Percentiles rank a stretch among this genome's conserved stretches.
Conservation (phyloP, 2,329 filamentous ascomycete species). For the Fonsecaea pedrosoi region DNA sequence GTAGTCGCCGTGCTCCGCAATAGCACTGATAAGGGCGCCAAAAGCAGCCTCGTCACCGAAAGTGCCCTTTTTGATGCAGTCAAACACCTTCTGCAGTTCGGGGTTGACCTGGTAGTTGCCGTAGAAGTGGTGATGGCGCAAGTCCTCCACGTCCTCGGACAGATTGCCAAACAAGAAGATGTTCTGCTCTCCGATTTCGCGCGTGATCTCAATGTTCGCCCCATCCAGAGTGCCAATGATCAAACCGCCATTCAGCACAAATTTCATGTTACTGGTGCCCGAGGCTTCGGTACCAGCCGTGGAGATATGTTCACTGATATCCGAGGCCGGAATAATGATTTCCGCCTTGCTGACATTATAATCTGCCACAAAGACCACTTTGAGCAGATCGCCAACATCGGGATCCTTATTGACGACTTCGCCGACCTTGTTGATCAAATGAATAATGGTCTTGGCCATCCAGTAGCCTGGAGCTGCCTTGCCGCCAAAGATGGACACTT, state of each 20-base stretch:
- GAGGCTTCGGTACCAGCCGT: conserved; percentile 90
- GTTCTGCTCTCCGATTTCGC: conserved; percentile 94
- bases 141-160: conserved; percentile 93
- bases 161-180: conserved; percentile 99
- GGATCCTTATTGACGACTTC: conserved; percentile 88
- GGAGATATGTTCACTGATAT: conserved; percentile 98
- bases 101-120: conserved; percentile 78
- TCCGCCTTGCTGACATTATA: conserved; percentile 99
- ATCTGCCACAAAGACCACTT: conserved; percentile 96
- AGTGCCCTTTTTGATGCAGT: conserved; percentile 75
- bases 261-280: conserved; percentile 99
- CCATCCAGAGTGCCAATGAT: conserved; percentile 98
- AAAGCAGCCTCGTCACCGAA: conserved; percentile 85
- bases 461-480: conserved; percentile 98
- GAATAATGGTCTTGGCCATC: conserved; percentile 99
- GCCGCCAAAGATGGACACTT: conserved; percentile 95
- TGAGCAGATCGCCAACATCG: conserved; percentile 90
- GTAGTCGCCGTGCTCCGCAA: conserved; percentile 93
- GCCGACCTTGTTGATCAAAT: conserved; percentile 91
- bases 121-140: conserved; percentile 89
- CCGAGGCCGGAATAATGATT: conserved; percentile 91
- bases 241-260: conserved; percentile 93
- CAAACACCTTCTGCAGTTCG: conserved; percentile 80
- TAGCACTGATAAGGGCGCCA: conserved; percentile 79
- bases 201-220: conserved; percentile 97